These are phyloP conservation scores for Acmispon strigosus DNA, from an alignment of 306 rosid genomes.

Conservation along the genomic window DNA sequence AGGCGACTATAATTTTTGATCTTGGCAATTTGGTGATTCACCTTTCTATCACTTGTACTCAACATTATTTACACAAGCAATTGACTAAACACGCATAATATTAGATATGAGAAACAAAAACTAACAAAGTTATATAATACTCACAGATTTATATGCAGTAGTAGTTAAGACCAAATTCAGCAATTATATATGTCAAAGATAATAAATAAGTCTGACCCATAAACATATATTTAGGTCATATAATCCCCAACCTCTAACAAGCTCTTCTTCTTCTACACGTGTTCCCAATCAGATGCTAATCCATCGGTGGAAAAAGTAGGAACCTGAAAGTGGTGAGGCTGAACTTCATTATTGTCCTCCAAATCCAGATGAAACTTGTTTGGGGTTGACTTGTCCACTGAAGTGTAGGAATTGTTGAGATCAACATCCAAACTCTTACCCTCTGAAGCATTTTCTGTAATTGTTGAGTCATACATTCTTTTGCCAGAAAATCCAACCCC, in stretches of 20 bases:
- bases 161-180: neutral
- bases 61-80: neutral
- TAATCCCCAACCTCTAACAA: constrained; percentile 10
- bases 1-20: neutral
- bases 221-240: constrained; percentile 10
- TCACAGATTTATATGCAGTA: neutral
- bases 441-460: constrained; percentile 23
- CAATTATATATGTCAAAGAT: constrained; percentile 2
- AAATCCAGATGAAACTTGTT: constrained; percentile 25
- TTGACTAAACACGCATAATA: neutral
- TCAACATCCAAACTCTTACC: constrained; percentile 18
- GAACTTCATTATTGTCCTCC: constrained; percentile 27
- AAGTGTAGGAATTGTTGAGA: constrained; percentile 18
- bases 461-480: constrained; percentile 25
- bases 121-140: neutral
- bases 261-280: constrained; percentile 50
- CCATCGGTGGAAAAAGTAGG: constrained; percentile 37
- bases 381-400: constrained; percentile 12
- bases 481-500: constrained; percentile 22
- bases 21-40: neutral
- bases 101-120: neutral
- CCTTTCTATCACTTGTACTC: neutral
- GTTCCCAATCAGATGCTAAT: constrained; percentile 79
- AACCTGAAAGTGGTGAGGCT: constrained; percentile 21
- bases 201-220: neutral